phyloP scores from a whole-genome alignment of 306 rosid species.

The Pyrus bretschneideri region DNA sequence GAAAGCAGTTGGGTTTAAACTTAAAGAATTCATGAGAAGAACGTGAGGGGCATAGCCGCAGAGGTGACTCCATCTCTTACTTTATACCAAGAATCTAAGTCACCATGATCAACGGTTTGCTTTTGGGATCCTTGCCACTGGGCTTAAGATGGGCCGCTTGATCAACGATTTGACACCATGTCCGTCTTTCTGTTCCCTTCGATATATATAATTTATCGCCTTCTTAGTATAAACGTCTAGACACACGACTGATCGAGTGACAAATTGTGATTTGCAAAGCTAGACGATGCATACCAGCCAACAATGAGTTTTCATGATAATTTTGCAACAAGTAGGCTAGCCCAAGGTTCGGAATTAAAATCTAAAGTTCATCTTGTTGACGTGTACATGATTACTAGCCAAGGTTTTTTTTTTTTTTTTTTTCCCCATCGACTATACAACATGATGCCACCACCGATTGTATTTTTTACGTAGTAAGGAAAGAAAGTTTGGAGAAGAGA shows the following conservation, averaged over 20 bases:
- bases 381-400: too few species aligned
- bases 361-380: too few species aligned
- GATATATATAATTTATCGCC: background rate
- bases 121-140: constrained; percentile 3
- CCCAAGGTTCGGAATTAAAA: too few species aligned
- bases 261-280: background rate
- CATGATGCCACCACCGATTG: background rate
- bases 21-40: constrained; percentile 11
- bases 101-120: background rate
- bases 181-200: background rate
- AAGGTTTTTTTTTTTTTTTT: too few species aligned
- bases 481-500: too few species aligned
- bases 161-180: background rate
- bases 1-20: background rate
- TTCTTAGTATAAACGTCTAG: too few species aligned
- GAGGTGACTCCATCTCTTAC: background rate
- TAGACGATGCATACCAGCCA: background rate
- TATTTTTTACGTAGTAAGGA: background rate
- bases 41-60: constrained; percentile 16
- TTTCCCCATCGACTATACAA: too few species aligned
- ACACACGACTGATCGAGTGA: too few species aligned
- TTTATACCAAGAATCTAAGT: background rate
- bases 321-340: too few species aligned
- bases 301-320: too few species aligned
- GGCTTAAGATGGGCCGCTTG: background rate